A percentile compares a stretch with the other conserved stretches of the same genome.
These are phyloP conservation scores for Hymenoscyphus infarciens DNA, from an alignment of 2,329 filamentous ascomycete genomes.

Conservation along the genomic window DNA sequence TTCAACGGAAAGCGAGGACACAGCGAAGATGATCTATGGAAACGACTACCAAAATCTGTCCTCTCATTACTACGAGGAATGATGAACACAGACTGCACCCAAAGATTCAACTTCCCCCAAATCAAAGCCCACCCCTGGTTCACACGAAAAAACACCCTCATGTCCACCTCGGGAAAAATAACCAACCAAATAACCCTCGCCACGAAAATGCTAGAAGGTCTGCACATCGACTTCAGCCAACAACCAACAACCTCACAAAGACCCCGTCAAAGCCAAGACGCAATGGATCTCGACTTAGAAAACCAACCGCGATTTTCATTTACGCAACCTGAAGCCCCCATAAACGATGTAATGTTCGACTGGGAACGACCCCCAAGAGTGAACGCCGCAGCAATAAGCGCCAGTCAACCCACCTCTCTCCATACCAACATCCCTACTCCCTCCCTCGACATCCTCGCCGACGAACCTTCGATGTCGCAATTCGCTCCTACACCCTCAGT, in stretches of 20 bases:
- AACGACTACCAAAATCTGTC: constrained; percentile 67
- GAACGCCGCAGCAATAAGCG: constrained; percentile 22
- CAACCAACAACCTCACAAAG: constrained; percentile 46
- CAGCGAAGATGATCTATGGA: constrained; percentile 83
- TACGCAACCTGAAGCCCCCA: constrained; percentile 80
- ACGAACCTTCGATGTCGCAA: constrained; percentile 83
- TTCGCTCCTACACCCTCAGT: constrained; percentile 78
- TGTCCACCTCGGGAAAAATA: constrained; percentile 70
- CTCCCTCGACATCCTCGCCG: constrained; percentile 63
- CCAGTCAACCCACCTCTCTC: constrained; percentile 42
- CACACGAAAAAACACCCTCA: constrained; percentile 73
- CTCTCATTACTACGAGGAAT: constrained; percentile 86
- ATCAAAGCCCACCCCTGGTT: constrained; percentile 95
- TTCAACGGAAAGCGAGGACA: constrained; percentile 77
- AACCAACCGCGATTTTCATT: constrained; percentile 57
- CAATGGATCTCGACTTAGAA: constrained; percentile 67
- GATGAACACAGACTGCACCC: constrained; percentile 74
- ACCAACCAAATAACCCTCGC: constrained; percentile 79
- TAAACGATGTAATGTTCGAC: constrained; percentile 74
- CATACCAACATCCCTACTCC: constrained; percentile 34
- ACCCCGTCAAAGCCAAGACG: constrained; percentile 40
- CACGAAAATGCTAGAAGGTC: constrained; percentile 89
- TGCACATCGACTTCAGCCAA: constrained; percentile 82
- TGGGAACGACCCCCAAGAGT: constrained; percentile 68
- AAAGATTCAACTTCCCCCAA: constrained; percentile 80